phyloP scores from a whole-genome alignment of 176 grass and related monocot species.

The Secale cereale region DNA sequence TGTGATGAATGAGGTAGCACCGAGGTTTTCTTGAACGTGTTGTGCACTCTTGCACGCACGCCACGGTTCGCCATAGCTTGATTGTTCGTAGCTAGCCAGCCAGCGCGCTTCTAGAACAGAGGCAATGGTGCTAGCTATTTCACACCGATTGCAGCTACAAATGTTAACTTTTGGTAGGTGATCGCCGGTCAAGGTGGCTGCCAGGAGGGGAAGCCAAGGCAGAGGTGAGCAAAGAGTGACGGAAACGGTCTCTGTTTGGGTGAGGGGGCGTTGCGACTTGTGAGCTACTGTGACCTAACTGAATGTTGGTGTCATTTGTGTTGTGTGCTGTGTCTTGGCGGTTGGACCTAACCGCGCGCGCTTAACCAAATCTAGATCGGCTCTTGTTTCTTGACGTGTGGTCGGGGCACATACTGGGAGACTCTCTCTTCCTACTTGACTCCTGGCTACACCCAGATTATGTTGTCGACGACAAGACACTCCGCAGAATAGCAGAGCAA shows the following conservation, averaged over 20 bases:
- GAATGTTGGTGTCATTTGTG: neutral
- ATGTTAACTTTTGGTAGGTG: neutral
- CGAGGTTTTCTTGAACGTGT: conserved; percentile 16
- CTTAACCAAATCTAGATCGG: neutral
- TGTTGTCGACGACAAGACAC: too few species aligned
- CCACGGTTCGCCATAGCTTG: neutral
- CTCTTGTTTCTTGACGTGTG: conserved; percentile 18
- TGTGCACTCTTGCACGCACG: conserved; percentile 2
- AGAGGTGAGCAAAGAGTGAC: neutral
- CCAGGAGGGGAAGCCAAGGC: neutral
- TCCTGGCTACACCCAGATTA: neutral
- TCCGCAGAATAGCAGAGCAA: too few species aligned
- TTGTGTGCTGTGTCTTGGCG: neutral
- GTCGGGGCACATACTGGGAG: neutral
- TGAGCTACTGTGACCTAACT: conserved; percentile 48
- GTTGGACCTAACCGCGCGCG: conserved; percentile 31
- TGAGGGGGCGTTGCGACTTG: conserved; percentile 33
- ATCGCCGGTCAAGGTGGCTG: neutral
- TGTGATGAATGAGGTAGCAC: neutral
- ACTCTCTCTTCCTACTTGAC: too few species aligned
- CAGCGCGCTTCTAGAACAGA: neutral
- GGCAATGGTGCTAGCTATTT: neutral
- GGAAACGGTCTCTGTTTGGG: conserved; percentile 16
- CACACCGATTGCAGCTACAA: neutral
- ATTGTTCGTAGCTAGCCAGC: neutral